Percentiles rank a stretch among this genome's conserved stretches.
Conservation (phyloP, 345 rosid genomes). For the Cardamine resedifolia region DNA sequence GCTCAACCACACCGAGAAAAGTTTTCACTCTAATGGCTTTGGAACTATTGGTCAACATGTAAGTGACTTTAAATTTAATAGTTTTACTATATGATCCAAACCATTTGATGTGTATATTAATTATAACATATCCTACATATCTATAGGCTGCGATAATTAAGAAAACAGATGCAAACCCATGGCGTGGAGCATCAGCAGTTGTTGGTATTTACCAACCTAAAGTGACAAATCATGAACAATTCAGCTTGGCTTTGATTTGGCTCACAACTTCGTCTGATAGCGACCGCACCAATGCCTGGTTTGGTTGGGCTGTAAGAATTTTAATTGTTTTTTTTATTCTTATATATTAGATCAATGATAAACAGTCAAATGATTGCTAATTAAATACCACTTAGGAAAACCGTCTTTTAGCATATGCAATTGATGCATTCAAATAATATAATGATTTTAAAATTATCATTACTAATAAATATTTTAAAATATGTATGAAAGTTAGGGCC, state of each 20-base stretch:
- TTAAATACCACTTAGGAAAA: neutral
- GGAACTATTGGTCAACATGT: conserved; percentile 1
- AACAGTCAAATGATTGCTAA: neutral
- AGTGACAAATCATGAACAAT: neutral
- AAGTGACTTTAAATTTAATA: no score
- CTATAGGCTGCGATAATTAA: neutral
- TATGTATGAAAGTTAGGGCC: neutral
- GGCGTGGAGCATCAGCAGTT: conserved; percentile 20
- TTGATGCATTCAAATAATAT: no score
- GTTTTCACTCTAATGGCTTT: neutral
- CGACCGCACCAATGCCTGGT: neutral
- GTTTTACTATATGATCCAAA: neutral
- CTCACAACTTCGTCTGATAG: neutral
- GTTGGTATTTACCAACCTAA: neutral
- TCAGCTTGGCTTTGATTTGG: neutral
- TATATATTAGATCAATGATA: neutral
- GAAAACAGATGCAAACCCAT: neutral
- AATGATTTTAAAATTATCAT: neutral
- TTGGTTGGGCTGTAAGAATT: conserved; percentile 18
- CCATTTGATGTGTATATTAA: neutral
- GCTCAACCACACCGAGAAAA: neutral
- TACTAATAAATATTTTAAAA: neutral
- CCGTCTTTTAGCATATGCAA: no score
- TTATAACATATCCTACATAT: neutral
- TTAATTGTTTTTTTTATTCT: neutral